phyloP scores from a whole-genome alignment of 2,329 filamentous ascomycete species.

The Trichoderma atrobrunneum region DNA sequence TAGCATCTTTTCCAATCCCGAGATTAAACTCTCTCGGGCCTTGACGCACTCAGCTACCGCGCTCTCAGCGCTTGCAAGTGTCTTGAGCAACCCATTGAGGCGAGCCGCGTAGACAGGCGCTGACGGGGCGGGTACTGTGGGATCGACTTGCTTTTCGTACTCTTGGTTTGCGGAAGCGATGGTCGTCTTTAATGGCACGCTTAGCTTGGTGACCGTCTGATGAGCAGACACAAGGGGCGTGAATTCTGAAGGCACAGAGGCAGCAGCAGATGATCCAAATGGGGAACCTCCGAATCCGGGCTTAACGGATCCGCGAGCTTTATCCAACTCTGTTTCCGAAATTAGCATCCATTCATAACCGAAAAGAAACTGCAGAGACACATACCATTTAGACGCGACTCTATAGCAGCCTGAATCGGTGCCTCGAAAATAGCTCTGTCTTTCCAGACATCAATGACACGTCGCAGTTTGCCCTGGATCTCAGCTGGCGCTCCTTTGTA shows the following conservation, averaged over 20 bases:
- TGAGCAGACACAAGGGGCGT: constrained; percentile 71
- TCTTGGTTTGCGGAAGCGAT: constrained; percentile 73
- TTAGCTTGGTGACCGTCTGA: constrained; percentile 69
- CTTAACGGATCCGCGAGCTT: constrained; percentile 52
- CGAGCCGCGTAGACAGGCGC: constrained; percentile 90
- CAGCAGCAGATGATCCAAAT: constrained; percentile 53
- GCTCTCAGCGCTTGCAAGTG: constrained; percentile 80
- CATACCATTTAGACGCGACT: constrained; percentile 74
- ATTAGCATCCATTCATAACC: constrained; percentile 20
- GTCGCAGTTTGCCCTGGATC: constrained; percentile 79
- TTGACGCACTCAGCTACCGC: constrained; percentile 88
- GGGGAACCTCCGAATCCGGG: constrained; percentile 55
- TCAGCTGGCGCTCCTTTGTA: constrained; percentile 88
- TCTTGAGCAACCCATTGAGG: constrained; percentile 85
- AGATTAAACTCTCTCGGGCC: constrained; percentile 73
- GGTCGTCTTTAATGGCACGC: constrained; percentile 63
- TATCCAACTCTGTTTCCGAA: constrained; percentile 57
- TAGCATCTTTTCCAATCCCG: constrained; percentile 78
- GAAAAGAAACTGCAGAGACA: not conserved
- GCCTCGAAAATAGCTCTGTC: constrained; percentile 79
- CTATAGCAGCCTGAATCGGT: constrained; percentile 76
- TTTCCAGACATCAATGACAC: constrained; percentile 94
- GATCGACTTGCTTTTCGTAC: constrained; percentile 78
- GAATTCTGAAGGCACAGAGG: constrained; percentile 71
- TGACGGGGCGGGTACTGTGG: constrained; percentile 65